A percentile compares a stretch with the other conserved stretches of the same genome.
These are phyloP conservation scores for Arachis stenosperma DNA, from an alignment of 306 rosid genomes.

Conservation along the genomic window DNA sequence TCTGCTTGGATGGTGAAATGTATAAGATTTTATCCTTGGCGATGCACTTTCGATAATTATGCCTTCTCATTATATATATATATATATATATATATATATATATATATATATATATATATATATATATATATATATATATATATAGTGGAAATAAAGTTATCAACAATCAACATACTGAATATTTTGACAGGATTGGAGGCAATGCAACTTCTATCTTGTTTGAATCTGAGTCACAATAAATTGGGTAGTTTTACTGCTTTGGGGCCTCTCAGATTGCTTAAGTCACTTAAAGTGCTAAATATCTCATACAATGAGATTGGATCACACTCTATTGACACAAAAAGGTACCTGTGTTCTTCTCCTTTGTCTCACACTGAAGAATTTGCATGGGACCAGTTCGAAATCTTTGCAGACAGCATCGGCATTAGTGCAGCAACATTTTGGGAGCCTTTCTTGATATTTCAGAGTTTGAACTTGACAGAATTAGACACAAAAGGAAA, in stretches of 20 bases:
- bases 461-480: slow-evolving; percentile 60
- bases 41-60: neutral
- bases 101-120: neutral
- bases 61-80: slow-evolving; percentile 1
- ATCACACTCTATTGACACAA: slow-evolving; percentile 67
- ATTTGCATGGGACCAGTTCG: slow-evolving; percentile 51
- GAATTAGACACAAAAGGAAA: slow-evolving; percentile 70
- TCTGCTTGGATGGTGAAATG: neutral
- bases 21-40: neutral
- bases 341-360: slow-evolving; percentile 72
- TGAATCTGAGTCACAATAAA: slow-evolving; percentile 79
- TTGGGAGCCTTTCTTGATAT: slow-evolving; percentile 80
- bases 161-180: slow-evolving; percentile 32
- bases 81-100: neutral
- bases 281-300: slow-evolving; percentile 69
- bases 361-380: slow-evolving; percentile 75
- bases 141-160: slow-evolving; percentile 12
- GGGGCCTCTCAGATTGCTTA: slow-evolving; percentile 66
- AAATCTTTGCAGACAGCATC: slow-evolving; percentile 38
- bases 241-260: slow-evolving; percentile 70
- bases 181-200: slow-evolving; percentile 83
- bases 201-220: slow-evolving; percentile 80
- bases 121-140: neutral
- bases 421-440: slow-evolving; percentile 36
- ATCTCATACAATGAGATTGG: slow-evolving; percentile 77